phyloP scores from a whole-genome alignment of 805 yeast species.

The Phaffomyces thermotolerans region DNA sequence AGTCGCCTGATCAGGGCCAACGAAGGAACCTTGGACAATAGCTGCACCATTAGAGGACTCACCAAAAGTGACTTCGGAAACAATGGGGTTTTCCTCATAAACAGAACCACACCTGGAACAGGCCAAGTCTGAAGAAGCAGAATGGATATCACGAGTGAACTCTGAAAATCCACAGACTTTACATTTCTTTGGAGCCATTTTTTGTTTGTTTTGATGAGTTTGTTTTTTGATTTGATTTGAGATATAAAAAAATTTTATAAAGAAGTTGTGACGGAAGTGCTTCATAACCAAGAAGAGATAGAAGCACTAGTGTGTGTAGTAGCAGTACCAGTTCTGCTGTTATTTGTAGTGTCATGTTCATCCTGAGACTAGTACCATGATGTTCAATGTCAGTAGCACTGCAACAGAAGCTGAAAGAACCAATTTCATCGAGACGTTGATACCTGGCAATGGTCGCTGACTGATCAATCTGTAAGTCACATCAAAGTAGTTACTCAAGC shows the following conservation, averaged over 20 bases:
- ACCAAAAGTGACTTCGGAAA: slow-evolving; percentile 90
- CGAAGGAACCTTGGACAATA: slow-evolving; percentile 88
- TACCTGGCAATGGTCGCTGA: slow-evolving; percentile 10
- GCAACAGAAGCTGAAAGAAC: slow-evolving; percentile 1
- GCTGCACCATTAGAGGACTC: slow-evolving; percentile 94
- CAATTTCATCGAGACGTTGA: slow-evolving; percentile 11
- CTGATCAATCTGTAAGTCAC: slow-evolving; percentile 13
- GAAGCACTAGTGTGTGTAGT: no score
- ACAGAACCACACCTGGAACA: slow-evolving; percentile 85
- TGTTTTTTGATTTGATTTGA: not conserved
- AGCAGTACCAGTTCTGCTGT: not conserved
- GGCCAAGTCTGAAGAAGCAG: slow-evolving; percentile 68
- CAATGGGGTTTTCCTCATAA: slow-evolving; percentile 87
- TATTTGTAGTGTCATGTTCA: not conserved
- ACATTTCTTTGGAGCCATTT: slow-evolving; percentile 24
- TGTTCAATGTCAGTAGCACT: slow-evolving; percentile 1
- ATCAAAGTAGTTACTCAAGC: slow-evolving; percentile 17
- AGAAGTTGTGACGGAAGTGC: no score
- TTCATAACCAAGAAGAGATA: no score
- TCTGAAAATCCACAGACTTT: slow-evolving; percentile 46
- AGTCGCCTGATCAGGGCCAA: slow-evolving; percentile 78
- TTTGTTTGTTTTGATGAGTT: not conserved
- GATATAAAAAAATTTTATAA: no score
- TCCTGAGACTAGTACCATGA: not conserved
- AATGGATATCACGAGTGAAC: slow-evolving; percentile 43